Base-by-base conservation (phyloP, 345 rosid species). In the Ceriops decandra region DNA sequence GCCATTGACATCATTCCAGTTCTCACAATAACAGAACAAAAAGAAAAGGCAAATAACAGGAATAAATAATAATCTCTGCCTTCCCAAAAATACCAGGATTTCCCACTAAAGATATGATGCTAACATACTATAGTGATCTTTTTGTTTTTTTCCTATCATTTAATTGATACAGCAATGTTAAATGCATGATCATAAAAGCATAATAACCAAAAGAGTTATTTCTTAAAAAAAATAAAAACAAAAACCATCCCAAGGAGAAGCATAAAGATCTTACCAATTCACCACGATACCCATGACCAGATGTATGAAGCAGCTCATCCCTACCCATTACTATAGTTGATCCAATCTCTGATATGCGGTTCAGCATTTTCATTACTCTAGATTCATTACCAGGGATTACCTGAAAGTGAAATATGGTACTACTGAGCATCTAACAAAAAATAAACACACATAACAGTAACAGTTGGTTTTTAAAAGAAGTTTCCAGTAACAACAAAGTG, bases 341-440 rank as follows among this genome's bases (percentile, higher is more conserved):
- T 28, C 99, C 99, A 63, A 95, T 88, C 57, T 91, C 99, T 53
- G 99, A 70, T 81, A 95, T 78, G 68, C 99, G 96, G 62, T 95
- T 95, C 82, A 95, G 79, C 99, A 95, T 95, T 74, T 91, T 87
- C 97, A 91, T 95, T 47, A 95, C 99, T 60, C 96, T 83, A 69
- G 99, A 82, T 80, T 95, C 99, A 64, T 95, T 95, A 68, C 99
- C 99, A 62, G 99, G 99, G 79, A 95, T 95, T 51, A 95, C 97
- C 98, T 93, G 64, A 57, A 83, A 76, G 74, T 66, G 30, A 66
- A 64, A 63, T 30, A 60, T 26, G 54, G 31, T 57, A 76, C 7
- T 32, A 26, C 33, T 61, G 27, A 54, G 28, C 64, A 13, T 65
- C 35, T 53, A 56, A 56, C 16, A 24, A 24, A 24, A 21, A 15